These are phyloP conservation scores for Gnomoniopsis sp. DNA, from an alignment of 2,329 filamentous ascomycete species.

Conservation along the genomic window DNA sequence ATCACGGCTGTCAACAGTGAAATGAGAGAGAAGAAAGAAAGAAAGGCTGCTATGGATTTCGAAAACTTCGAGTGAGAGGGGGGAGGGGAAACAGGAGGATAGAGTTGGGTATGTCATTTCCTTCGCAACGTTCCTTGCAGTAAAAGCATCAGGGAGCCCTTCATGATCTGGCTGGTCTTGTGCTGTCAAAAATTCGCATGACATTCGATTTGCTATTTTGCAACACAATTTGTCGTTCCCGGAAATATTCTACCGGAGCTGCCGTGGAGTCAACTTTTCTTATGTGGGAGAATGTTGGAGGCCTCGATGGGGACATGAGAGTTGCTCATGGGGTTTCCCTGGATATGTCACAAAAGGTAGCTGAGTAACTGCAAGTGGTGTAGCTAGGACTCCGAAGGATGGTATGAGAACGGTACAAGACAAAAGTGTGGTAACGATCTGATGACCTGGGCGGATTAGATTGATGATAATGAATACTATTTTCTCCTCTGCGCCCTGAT, in stretches of 20 bases:
- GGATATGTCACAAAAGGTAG: background rate
- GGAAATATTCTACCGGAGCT: background rate
- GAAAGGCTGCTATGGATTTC: background rate
- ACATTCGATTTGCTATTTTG: background rate
- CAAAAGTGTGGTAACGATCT: constrained; percentile 10
- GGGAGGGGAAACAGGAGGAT: background rate
- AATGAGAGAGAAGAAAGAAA: background rate
- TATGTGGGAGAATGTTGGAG: background rate
- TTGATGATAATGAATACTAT: constrained; percentile 17
- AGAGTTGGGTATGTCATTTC: background rate
- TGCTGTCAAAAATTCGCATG: background rate
- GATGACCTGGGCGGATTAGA: constrained; percentile 14
- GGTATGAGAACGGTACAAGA: background rate
- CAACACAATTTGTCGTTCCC: background rate
- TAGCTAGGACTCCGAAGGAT: background rate
- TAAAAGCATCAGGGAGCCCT: background rate
- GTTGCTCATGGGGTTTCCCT: background rate
- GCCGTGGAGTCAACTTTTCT: background rate
- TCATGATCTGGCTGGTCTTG: background rate
- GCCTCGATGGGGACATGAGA: background rate
- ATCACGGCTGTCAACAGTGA: background rate
- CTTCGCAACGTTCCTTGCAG: background rate
- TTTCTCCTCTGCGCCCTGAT: background rate
- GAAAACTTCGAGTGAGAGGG: background rate
- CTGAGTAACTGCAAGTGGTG: background rate